phyloP scores from a whole-genome alignment of 768 basidiomycete genomes.

The Vararia minispora region DNA sequence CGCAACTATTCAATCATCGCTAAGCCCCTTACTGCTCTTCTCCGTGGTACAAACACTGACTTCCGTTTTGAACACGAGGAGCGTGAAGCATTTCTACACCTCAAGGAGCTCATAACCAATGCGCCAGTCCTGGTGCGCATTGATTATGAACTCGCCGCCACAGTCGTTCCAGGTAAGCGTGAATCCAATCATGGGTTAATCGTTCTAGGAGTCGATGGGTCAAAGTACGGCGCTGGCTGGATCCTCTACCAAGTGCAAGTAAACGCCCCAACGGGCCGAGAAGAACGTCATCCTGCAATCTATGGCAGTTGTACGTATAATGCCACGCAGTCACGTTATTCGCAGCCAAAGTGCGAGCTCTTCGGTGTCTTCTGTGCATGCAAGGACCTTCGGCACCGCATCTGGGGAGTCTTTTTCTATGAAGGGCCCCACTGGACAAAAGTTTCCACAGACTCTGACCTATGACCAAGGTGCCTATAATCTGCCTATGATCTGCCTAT shows the following conservation, averaged over 20 bases:
- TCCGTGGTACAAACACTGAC: slow-evolving; percentile 1
- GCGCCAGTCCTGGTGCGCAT: slow-evolving; percentile 9
- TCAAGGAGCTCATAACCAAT: slow-evolving; percentile 3
- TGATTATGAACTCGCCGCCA: slow-evolving; percentile 9
- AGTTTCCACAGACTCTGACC: too few species aligned
- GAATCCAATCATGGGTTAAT: not conserved
- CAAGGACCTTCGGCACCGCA: too few species aligned
- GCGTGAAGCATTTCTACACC: slow-evolving; percentile 2
- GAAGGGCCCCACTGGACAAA: too few species aligned
- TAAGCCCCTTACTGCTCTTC: slow-evolving; percentile 8
- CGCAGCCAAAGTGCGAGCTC: too few species aligned
- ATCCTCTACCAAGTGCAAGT: slow-evolving; percentile 16
- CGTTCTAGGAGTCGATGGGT: slow-evolving; percentile 17
- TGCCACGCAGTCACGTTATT: too few species aligned
- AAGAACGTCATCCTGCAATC: too few species aligned
- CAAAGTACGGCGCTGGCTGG: slow-evolving; percentile 14
- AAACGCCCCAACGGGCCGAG: too few species aligned
- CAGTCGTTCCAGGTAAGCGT: not conserved
- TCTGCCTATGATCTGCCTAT: too few species aligned
- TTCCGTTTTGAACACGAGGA: slow-evolving; percentile 6
- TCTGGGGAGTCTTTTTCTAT: too few species aligned
- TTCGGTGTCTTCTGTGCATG: too few species aligned
- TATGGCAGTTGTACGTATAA: too few species aligned
- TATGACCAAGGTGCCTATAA: too few species aligned
- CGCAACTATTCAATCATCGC: slow-evolving; percentile 7